Evolutionary conservation across 2,329 filamentous ascomycete species (phyloP).

Genomic region (Fusarium poae): DNA sequence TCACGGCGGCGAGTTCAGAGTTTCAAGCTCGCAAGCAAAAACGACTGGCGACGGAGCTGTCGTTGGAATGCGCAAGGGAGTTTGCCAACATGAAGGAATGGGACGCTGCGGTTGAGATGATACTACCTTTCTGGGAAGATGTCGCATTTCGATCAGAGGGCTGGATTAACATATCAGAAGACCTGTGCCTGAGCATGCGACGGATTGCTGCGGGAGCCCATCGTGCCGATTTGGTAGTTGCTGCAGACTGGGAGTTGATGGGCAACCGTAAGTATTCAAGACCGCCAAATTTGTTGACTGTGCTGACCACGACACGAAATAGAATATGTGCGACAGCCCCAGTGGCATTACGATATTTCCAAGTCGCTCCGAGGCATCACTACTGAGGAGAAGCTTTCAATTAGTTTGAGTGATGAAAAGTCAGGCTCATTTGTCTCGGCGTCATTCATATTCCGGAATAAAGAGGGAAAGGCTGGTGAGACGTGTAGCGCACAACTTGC

Average conservation of each 20-base stretch:
- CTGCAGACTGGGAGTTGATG: constrained; percentile 75
- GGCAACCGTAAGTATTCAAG: constrained; percentile 63
- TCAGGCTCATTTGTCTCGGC: constrained; percentile 67
- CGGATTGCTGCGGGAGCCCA: constrained; percentile 66
- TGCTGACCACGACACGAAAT: constrained; percentile 17
- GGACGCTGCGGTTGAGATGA: constrained; percentile 65
- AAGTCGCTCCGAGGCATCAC: constrained; percentile 67
- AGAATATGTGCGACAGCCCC: constrained; percentile 67
- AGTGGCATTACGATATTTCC: constrained; percentile 73
- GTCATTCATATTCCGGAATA: constrained; percentile 69
- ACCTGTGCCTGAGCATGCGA: constrained; percentile 72
- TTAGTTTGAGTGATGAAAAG: constrained; percentile 65
- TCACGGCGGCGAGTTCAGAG: constrained; percentile 65
- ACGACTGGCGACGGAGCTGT: constrained; percentile 67
- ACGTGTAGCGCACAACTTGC: constrained; percentile 68
- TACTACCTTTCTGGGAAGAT: constrained; percentile 70
- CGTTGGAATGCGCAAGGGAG: constrained; percentile 69
- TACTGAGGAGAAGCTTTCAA: constrained; percentile 59
- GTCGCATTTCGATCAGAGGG: constrained; percentile 68
- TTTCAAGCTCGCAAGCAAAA: constrained; percentile 67
- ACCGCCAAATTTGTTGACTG: not conserved
- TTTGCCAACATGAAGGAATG: constrained; percentile 64
- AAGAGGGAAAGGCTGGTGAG: constrained; percentile 73
- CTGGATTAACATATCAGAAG: constrained; percentile 71
- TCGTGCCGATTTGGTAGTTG: constrained; percentile 68